These are phyloP conservation scores for Sesbania bispinosa DNA, from an alignment of 306 rosid genomes.

Conservation along the genomic window DNA sequence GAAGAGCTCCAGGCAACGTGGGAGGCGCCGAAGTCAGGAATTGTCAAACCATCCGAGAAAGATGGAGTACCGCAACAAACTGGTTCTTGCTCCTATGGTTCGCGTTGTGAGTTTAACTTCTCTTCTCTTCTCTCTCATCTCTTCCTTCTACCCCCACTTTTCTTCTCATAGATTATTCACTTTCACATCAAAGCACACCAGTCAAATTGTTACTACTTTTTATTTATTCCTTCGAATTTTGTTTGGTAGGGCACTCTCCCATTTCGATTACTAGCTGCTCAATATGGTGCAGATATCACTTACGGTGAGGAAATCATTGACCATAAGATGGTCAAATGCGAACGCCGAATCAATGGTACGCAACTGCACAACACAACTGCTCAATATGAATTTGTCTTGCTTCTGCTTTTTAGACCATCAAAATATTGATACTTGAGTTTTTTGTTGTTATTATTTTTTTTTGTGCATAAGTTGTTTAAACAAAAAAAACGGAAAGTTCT, in stretches of 20 bases:
- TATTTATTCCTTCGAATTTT: background rate
- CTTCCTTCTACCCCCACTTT: background rate
- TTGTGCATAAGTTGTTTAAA: background rate
- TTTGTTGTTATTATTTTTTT: background rate
- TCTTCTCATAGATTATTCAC: background rate
- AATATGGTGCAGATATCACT: constrained; percentile 80
- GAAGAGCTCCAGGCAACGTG: background rate
- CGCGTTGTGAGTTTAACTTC: constrained; percentile 71
- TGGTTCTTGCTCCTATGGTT: constrained; percentile 95
- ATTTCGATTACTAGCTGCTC: constrained; percentile 76
- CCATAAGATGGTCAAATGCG: constrained; percentile 77
- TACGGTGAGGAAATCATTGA: constrained; percentile 89
- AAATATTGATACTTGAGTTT: background rate
- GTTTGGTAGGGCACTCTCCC: constrained; percentile 79
- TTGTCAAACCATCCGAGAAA: constrained; percentile 21
- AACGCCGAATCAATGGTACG: constrained; percentile 75
- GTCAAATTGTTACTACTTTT: background rate
- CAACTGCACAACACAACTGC: background rate
- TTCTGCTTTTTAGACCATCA: background rate
- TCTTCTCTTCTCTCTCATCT: background rate
- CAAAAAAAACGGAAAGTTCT: background rate
- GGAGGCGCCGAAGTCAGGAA: background rate
- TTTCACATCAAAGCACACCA: background rate
- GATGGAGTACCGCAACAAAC: constrained; percentile 80
- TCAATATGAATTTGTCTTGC: background rate